Evolutionary conservation across 345 rosid genomes (phyloP), one percentile per base, ranked within the genome.

Genomic region (Passiflora organensis): DNA sequence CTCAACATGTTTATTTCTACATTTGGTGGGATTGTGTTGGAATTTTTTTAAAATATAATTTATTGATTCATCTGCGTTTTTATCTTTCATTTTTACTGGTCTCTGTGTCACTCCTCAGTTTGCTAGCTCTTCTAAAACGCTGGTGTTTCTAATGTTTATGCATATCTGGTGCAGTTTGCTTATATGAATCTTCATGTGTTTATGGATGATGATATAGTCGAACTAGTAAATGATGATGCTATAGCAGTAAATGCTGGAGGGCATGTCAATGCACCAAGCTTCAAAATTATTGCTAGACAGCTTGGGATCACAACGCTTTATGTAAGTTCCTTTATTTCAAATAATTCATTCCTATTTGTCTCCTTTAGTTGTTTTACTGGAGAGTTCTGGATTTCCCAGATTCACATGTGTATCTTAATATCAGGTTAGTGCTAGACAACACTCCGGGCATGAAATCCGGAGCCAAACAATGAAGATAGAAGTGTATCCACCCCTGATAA

Each of bases 391-490:
- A 44, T 24, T 58, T 51, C 51, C 57, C 46, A 68, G 60, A 39
- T 64, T 69, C 65, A 68, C 63, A 28, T 12, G 56, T 58, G 20
- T 14, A 37, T 58, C 12, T 66, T 70, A 55, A 48, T 63, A 68
- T 69, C 79, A 91, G 98, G 98, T 82, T 55, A 78, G 90, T 60
- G 77, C 76, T 58, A 82, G 78, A 77, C 90, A 73, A 66, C 87
- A 79, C 43, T 83, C 91, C 66, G 96, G 98, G 54, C 77, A 78
- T 55, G 87, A 73, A 71, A 63, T 85, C 55, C 60, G 67, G 66
- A 91, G 95, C 71, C 95, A 82, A 73, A 73, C 67, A 13, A 72
- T 91, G 55, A 85, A 83, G 77, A 71, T 91, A 54, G 98, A 91
- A 78, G 91, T 91, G 62, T 87, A 80, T 79, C 81, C 82, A 55